Base-by-base conservation (phyloP, 2,329 filamentous ascomycete species). In the Ilyonectria sp. region DNA sequence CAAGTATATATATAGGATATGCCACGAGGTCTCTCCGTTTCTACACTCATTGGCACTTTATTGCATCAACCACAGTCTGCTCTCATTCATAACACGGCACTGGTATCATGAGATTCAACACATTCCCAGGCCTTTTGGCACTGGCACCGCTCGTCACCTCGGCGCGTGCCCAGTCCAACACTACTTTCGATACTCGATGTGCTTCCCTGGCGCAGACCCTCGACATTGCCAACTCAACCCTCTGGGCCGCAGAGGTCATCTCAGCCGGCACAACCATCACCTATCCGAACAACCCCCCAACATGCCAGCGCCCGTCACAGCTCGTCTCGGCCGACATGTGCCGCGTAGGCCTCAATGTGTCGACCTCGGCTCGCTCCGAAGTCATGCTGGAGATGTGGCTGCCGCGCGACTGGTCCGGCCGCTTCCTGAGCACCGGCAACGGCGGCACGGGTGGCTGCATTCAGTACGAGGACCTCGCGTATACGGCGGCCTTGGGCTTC, bases 401-500 rank as follows among this genome's bases (percentile, higher is more conserved):
- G 11, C 54, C 61, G 0, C 8, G 53, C 7, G 23, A 53, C 13
- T 59, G 61, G 54, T 59, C 26, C 7, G 55, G 55, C 7, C 53
- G 55, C 0, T 64, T 47, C 44, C 21, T 47, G 3, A 19, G 44
- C 10, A 15, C 13, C 11, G 19, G 21, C 4, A 47, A 47, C 6
- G 44, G 44, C 7, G 21, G 44, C 17, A 11, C 26, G 10, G 15
- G 11, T 6, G 44, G 44, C 3, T 47, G 19, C 6, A 86, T 65
- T 77, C 65, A 84, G 82, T 67, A 74, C 82, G 33, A 82, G 78
- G 1, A 86, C n/a, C 54, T 72, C 6, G 46, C 21, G 0, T 72
- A 86, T 50, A 80, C 81, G 1, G 75, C 79, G 7, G 70, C 77
- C 0, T 75, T 82, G 17, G 83, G 83, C 0, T 86, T 87, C 60